These are phyloP conservation scores for Nitzschia sp. DNA, from an alignment of 108 stramenopile species.

Conservation along the genomic window DNA sequence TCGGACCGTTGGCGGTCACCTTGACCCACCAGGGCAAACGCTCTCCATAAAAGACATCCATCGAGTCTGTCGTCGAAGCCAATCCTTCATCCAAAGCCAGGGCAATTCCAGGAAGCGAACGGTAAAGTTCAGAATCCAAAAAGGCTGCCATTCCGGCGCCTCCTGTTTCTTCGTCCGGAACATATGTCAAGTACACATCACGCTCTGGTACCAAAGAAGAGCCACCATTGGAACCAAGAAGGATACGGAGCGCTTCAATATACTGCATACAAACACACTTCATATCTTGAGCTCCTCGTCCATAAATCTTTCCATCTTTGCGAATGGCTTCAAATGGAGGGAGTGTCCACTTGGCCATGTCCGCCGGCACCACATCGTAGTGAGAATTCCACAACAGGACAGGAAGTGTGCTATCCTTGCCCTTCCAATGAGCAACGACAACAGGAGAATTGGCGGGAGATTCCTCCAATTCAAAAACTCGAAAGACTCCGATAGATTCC, in stretches of 20 bases:
- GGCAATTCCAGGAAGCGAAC: constrained; percentile 56
- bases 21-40: constrained; percentile 72
- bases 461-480: constrained; percentile 48
- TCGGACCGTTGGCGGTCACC: constrained; percentile 86
- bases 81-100: constrained; percentile 89
- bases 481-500: constrained; percentile 34
- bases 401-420: constrained; percentile 69
- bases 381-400: constrained; percentile 90
- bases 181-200: constrained; percentile 67
- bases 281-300: constrained; percentile 95
- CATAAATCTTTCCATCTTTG: constrained; percentile 85
- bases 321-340: constrained; percentile 81
- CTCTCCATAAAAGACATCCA: constrained; percentile 96
- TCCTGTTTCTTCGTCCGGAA: constrained; percentile 75
- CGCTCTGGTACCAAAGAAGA: constrained; percentile 52
- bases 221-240: constrained; percentile 13
- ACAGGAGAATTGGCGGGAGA: constrained; percentile 79
- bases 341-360: constrained; percentile 61
- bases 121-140: constrained; percentile 61
- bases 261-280: constrained; percentile 97
- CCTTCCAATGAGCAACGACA: constrained; percentile 84
- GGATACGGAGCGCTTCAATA: constrained; percentile 74
- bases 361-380: constrained; percentile 96
- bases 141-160: constrained; percentile 90
- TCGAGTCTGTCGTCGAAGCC: constrained; percentile 70